A percentile compares a stretch with the other conserved stretches of the same genome.
Evolutionary conservation across 352 stramenopile species (phyloP).

Genomic region (Thalassiosira mediterranea): DNA sequence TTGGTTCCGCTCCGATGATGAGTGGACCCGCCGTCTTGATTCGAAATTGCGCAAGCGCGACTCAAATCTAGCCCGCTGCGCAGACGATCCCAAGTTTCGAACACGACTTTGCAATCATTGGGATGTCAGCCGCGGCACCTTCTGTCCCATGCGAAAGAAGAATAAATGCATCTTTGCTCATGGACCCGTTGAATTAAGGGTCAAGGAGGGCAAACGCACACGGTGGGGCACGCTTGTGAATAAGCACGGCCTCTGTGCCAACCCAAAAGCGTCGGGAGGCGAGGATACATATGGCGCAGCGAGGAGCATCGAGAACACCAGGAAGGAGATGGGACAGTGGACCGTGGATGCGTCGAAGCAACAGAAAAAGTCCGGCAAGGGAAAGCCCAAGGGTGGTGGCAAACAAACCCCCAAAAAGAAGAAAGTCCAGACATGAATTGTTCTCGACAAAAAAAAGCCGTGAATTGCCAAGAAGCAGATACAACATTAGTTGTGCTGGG

Average conservation of each 20-base stretch:
- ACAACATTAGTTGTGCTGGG: too few species aligned
- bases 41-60: constrained; percentile 67
- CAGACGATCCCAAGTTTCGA: constrained; percentile 85
- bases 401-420: constrained; percentile 35
- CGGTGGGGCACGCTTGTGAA: constrained; percentile 84
- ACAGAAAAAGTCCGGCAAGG: constrained; percentile 36
- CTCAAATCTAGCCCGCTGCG: constrained; percentile 72
- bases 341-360: constrained; percentile 14
- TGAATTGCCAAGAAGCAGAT: too few species aligned
- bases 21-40: constrained; percentile 74
- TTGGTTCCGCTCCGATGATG: constrained; percentile 78
- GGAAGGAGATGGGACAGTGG: constrained; percentile 82
- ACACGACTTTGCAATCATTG: constrained; percentile 87
- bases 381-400: constrained; percentile 20
- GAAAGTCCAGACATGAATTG: constrained; percentile 16
- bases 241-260: constrained; percentile 76
- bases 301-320: constrained; percentile 69
- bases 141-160: constrained; percentile 84
- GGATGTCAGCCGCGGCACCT: constrained; percentile 77
- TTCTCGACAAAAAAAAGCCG: too few species aligned
- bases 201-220: constrained; percentile 85
- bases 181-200: constrained; percentile 84
- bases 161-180: constrained; percentile 88
- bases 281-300: constrained; percentile 82
- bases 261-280: constrained; percentile 75